Evolutionary conservation across 495 filamentous ascomycete genomes (phyloP), one percentile per base, ranked within the genome.

Genomic region (Aspergillus cristatus): DNA sequence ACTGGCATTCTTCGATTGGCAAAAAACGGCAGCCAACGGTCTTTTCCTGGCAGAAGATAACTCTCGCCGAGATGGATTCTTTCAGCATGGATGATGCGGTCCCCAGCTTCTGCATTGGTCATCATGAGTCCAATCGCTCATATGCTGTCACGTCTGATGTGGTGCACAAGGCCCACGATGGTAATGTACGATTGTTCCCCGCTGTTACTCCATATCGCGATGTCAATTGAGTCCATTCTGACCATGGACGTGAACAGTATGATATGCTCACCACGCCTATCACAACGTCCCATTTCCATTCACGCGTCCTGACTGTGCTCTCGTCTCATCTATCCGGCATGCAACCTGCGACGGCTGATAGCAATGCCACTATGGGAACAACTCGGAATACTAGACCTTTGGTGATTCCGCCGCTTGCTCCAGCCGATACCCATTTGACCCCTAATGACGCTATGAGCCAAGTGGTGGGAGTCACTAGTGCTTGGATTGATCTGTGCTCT

Each of bases 401-500:
- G 14, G 64, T 69, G n/a, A 66, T 94, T 14, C 74, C 84, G 1
- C 75, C 84, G 12, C 63, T 96, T 32, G 79, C 73, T 2, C 74
- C 79, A 10, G 57, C 75, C 28, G 87, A 94, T 57, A 90, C 86
- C 0, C 67, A 72, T 34, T 62, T 94, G 42, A 79, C 72, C 6
- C 88, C 87, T 0, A 76, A 75, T 41, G 76, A 81, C 28, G 74
- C 74, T 46, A 78, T 85, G 34, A 74, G 78, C 38, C 78, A 84
- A 38, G 54, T 88, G 16, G 63, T 91, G 7, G 82, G 76, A 24
- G 78, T 84, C 16, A 75, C 73, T 8, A 93, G 85, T 51, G 76
- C 82, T 12, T 96, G 88, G 89, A 90, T 94, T 49, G 87, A 96
- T 55, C 57, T 96, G 2, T 84, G 79, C 45, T 94, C 88, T 20